phyloP scores from a whole-genome alignment of 2,329 filamentous ascomycete species.

The Epichloe uncinata region DNA sequence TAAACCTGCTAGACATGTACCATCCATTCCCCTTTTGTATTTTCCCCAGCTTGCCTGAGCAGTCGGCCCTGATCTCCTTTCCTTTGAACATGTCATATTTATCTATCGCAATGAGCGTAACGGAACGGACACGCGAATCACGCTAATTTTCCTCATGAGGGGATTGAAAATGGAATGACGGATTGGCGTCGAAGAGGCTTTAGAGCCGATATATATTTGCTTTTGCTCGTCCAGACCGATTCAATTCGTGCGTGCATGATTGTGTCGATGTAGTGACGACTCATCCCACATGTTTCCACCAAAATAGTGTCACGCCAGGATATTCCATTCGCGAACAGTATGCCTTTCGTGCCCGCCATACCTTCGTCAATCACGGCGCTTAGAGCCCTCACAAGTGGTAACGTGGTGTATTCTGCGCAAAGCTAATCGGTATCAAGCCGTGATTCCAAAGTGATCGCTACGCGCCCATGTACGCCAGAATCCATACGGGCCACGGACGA shows the following conservation, averaged over 20 bases:
- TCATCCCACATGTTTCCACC: too few species aligned
- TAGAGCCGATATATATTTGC: background rate
- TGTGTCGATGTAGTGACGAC: too few species aligned
- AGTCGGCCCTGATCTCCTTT: background rate
- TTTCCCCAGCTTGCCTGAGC: background rate
- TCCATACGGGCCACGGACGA: background rate
- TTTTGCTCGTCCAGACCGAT: background rate
- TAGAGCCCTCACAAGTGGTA: too few species aligned
- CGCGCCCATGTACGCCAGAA: background rate
- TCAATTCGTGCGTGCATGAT: too few species aligned
- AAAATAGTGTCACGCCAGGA: too few species aligned
- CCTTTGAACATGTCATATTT: background rate
- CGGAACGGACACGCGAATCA: background rate
- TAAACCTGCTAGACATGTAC: background rate
- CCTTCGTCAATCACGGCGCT: too few species aligned
- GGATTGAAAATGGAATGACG: background rate
- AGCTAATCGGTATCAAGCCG: too few species aligned
- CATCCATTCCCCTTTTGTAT: background rate
- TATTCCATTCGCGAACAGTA: too few species aligned
- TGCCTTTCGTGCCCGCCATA: too few species aligned
- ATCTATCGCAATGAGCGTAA: conserved; percentile 1
- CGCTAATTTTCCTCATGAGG: background rate
- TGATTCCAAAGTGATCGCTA: background rate
- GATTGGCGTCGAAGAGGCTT: background rate
- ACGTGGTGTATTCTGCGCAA: too few species aligned